Evolutionary conservation across 805 yeast genomes (phyloP), one percentile per base, ranked within the genome.

Genomic region (Helenozyma rhizophorensis): DNA sequence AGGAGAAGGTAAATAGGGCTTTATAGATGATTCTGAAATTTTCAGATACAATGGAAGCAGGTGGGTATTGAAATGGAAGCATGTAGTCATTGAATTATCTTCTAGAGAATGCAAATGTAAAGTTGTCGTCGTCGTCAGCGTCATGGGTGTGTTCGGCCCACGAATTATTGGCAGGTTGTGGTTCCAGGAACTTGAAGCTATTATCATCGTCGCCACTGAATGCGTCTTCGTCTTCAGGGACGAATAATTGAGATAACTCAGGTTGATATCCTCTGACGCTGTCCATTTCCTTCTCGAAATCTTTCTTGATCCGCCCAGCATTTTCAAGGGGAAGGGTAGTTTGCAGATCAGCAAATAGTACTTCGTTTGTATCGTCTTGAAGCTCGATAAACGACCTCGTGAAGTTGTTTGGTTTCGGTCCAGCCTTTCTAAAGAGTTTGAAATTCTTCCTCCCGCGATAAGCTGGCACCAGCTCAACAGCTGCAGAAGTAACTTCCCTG

Each of bases 201-300:
- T 19, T 37, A 11, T 30, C 42, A 3, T 11, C 23, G 9, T 33
- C 28, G 12, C 13, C 19, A 9, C 25, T 32, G 2, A 25, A 25
- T 11, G 10, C 23, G 9, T 35, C 28, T 9, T 14, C 13, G 12
- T 25, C 45, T 6, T 42, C 48, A 4, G 21, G 24, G 10, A 46
- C 48, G 23, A 46, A 46, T 2, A 46, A 31, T 14, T 30, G 47
- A 6, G 40, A 29, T 3, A 40, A 15, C 19, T 37, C 33, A 2
- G 48, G 50, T 23, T 42, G 48, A 18, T 14, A 43, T 2, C 50
- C 50, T 16, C 30, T 35, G 3, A 46, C 48, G 6, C 30, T 29
- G 14, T 31, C 39, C 43, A 46, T 42, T 21, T 46, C 50, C 13
- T 23, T 17, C 4, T 36, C 33, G 9, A 46, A 37, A 27, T 43